phyloP scores from a whole-genome alignment of 768 basidiomycete species.

The Termitomyces bulborhizus region DNA sequence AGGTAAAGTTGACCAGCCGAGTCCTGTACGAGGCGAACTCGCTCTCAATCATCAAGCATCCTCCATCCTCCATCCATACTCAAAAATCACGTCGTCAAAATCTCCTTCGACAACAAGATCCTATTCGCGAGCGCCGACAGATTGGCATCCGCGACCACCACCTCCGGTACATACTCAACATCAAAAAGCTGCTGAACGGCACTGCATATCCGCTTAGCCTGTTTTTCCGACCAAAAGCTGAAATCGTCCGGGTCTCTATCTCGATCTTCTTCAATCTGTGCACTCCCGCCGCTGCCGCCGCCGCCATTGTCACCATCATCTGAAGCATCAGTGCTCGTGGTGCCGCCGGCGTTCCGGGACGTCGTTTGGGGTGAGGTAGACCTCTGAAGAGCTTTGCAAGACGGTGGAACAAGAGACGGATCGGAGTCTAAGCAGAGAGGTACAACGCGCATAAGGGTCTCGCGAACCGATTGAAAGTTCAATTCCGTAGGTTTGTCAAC shows the following conservation, averaged over 20 bases:
- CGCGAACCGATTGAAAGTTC: conserved; percentile 60
- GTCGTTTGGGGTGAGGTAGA: conserved; percentile 3
- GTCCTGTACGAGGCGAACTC: background rate
- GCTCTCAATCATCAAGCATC: background rate
- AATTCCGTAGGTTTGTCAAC: conserved; percentile 64
- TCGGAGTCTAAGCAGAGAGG: conserved; percentile 85
- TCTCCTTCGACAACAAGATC: conserved; percentile 71
- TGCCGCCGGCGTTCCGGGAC: background rate
- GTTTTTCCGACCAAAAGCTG: conserved; percentile 84
- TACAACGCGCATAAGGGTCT: conserved; percentile 69
- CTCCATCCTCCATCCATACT: no score
- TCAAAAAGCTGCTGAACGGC: conserved; percentile 78
- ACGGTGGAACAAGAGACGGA: conserved; percentile 70
- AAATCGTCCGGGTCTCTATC: conserved; percentile 86
- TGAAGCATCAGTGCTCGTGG: background rate
- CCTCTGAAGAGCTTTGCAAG: conserved; percentile 39
- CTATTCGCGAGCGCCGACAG: conserved; percentile 77
- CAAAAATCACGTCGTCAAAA: conserved; percentile 24
- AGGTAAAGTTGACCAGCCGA: background rate
- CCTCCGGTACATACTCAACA: conserved; percentile 85
- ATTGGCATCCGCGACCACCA: conserved; percentile 93
- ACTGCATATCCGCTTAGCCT: conserved; percentile 83
- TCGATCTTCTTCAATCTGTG: conserved; percentile 15
- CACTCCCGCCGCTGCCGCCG: background rate
- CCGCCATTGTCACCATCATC: background rate